Conservation (phyloP, 495 filamentous ascomycete genomes). For the Penicillium alfredii region DNA sequence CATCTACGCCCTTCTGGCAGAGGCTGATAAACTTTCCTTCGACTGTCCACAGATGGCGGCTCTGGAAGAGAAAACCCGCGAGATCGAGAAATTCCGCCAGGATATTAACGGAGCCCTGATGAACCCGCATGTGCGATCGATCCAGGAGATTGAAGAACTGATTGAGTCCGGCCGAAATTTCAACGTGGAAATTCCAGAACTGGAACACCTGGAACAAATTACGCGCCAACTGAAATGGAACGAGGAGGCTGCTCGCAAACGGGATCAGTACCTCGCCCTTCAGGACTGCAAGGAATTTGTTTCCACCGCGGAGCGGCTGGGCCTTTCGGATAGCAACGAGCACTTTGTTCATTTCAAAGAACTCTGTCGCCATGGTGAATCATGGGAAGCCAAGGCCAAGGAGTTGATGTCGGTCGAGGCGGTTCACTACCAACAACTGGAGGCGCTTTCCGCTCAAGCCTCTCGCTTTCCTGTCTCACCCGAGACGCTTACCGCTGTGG, state of each 20-base stretch:
- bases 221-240: constrained; percentile 87
- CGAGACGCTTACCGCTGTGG: constrained; percentile 75
- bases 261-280: constrained; percentile 57
- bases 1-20: constrained; percentile 74
- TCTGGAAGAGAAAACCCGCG: constrained; percentile 79
- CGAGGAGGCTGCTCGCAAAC: constrained; percentile 62
- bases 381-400: constrained; percentile 91
- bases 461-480: constrained; percentile 71
- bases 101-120: constrained; percentile 65
- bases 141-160: constrained; percentile 79
- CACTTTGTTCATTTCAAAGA: constrained; percentile 69
- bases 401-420: constrained; percentile 86
- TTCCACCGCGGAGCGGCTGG: constrained; percentile 64
- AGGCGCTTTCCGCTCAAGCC: constrained; percentile 77
- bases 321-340: constrained; percentile 71
- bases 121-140: constrained; percentile 51
- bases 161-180: constrained; percentile 82
- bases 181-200: constrained; percentile 91
- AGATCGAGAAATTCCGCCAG: constrained; percentile 80
- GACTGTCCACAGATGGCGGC: constrained; percentile 89
- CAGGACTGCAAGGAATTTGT: constrained; percentile 75
- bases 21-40: constrained; percentile 85
- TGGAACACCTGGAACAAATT: constrained; percentile 74
- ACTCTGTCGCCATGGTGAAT: constrained; percentile 65
- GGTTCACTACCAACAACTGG: constrained; percentile 89